Evolutionary conservation across 1,284 basidiomycete genomes (phyloP), one percentile per base, ranked within the genome.

Genomic region (Trametes versicolor): DNA sequence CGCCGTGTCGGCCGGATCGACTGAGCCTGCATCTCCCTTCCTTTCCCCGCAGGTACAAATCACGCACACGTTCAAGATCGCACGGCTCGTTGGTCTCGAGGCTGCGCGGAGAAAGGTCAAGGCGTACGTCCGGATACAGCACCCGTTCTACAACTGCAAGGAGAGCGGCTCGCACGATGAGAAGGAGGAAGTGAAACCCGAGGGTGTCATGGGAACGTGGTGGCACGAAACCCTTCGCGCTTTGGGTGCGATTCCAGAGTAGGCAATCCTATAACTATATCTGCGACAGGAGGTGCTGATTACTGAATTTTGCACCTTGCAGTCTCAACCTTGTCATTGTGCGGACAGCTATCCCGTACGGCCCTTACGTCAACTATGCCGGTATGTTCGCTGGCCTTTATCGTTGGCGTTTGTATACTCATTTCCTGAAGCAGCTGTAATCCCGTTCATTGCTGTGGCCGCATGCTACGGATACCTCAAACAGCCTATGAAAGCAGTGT

Each of bases 171-270:
- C 82, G 15, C 87, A 91, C 66, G 80, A 85, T 53, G 95, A 96
- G 80, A 90, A 88, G 73, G 89, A 92, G 64, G 89, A 92, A 65
- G 79, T 91, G 41, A 91, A 91, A 73, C 94, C 95, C 0, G 81
- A 86, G 54, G 91, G 89, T 36, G 84, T 88, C 5, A 80, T 90
- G 60, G 94, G 95, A 13, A 87, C 83, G 25, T 97, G 95, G 95
- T 96, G 95, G 94, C 94, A 96, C 73, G 95, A 96, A 81, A 87
- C 91, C 1, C 78, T 94, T 47, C 85, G 95, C 37, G 88, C 87
- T 70, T 75, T 96, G 65, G 93, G 89, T 43, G 85, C 86, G n/a
- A 89, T 96, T 50, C 61, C 61, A 10, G 79, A 87, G 67, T 85
- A 87, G 90, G 93, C 74, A 63, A 87, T 79, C 37, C 52, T 13